phyloP scores from a whole-genome alignment of 352 stramenopile species.

The Thraustochytrium sp. region DNA sequence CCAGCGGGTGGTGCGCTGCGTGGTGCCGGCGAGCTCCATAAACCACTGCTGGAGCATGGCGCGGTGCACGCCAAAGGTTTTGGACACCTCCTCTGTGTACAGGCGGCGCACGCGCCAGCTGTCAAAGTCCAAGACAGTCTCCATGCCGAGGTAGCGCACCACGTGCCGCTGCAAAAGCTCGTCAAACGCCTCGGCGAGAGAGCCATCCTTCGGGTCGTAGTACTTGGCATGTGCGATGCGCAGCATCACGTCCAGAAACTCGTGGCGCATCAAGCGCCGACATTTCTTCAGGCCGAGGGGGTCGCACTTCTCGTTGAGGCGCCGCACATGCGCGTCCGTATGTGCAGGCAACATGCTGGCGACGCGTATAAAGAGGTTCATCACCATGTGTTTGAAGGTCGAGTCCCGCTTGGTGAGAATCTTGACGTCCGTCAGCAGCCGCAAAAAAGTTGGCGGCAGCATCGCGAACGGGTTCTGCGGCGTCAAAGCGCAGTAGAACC shows the following conservation, averaged over 20 bases:
- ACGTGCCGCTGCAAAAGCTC: constrained; percentile 3
- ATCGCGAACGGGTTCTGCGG: constrained; percentile 42
- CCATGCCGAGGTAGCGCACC: constrained; percentile 22
- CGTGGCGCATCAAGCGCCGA: constrained; percentile 27
- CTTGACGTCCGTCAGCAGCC: background rate
- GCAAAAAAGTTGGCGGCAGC: constrained; percentile 6
- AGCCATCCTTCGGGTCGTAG: background rate
- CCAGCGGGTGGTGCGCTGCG: background rate
- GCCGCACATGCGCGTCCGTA: background rate
- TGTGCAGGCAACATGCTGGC: background rate
- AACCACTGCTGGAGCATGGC: constrained; percentile 36
- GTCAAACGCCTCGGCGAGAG: background rate
- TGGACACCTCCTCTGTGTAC: constrained; percentile 18
- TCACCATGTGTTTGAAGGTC: background rate
- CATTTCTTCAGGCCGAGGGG: constrained; percentile 23
- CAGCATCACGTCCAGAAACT: constrained; percentile 36
- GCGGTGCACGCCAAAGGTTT: background rate
- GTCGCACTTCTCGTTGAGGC: constrained; percentile 37
- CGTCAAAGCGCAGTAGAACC: constrained; percentile 30
- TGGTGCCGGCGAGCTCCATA: background rate
- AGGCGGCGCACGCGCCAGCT: constrained; percentile 31
- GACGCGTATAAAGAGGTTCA: constrained; percentile 34
- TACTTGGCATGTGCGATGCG: constrained; percentile 37
- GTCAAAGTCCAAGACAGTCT: constrained; percentile 44
- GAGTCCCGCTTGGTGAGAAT: background rate